phyloP scores from a whole-genome alignment of 176 grass and related monocot species.

The Bromus sterilis region DNA sequence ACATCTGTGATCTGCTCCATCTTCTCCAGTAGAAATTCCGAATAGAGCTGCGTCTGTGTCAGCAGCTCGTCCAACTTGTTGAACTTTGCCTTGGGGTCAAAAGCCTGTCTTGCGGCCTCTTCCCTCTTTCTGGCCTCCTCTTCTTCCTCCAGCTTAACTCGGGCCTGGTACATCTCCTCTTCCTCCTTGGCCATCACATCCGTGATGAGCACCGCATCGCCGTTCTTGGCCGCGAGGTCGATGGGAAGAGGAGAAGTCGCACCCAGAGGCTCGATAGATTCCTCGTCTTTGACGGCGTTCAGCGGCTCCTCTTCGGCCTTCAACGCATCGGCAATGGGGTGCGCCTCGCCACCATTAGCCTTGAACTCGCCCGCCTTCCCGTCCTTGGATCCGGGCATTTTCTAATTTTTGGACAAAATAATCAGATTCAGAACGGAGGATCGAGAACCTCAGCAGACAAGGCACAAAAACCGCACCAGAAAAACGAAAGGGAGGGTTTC shows the following conservation, averaged over 20 bases:
- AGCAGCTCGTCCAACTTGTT: slow-evolving; percentile 86
- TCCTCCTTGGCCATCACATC: slow-evolving; percentile 74
- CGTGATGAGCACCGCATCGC: slow-evolving; percentile 55
- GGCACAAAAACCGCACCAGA: not conserved
- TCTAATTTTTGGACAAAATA: slow-evolving; percentile 28
- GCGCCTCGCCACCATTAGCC: not conserved
- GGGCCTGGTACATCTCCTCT: slow-evolving; percentile 35
- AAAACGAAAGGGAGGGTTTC: not conserved
- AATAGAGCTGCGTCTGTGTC: slow-evolving; percentile 82
- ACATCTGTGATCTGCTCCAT: slow-evolving; percentile 88
- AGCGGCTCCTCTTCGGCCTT: slow-evolving; percentile 15
- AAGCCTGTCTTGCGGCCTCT: slow-evolving; percentile 21
- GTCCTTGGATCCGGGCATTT: slow-evolving; percentile 19
- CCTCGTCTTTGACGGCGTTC: slow-evolving; percentile 10
- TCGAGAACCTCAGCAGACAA: not conserved
- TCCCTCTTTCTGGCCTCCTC: slow-evolving; percentile 39
- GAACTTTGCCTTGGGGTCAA: slow-evolving; percentile 50
- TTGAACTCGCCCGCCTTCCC: not conserved
- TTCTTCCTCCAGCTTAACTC: slow-evolving; percentile 44
- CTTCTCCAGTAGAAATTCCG: slow-evolving; percentile 88
- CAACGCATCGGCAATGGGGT: not conserved
- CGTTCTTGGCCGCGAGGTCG: slow-evolving; percentile 75
- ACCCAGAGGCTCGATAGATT: not conserved
- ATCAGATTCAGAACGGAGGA: not conserved
- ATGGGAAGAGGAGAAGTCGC: slow-evolving; percentile 24